Percentiles rank a stretch among this genome's conserved stretches.
Conservation (phyloP, 345 rosid species). For the Salix dunnii region DNA sequence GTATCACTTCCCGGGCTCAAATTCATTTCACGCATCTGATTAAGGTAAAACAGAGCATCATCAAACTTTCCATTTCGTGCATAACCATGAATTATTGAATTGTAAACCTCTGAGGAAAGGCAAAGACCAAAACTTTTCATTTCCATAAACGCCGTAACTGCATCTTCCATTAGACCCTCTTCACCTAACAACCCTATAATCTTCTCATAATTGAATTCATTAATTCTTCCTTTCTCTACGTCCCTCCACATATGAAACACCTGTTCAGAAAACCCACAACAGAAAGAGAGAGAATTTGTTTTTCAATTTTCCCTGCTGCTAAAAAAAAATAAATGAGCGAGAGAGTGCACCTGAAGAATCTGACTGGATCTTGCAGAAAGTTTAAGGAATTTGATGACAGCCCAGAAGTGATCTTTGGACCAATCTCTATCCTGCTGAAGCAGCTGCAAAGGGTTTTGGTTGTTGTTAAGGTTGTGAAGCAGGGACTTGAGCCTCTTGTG, state of each 20-base stretch:
- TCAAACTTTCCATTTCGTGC: slow-evolving; percentile 44
- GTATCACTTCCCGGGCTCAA: slow-evolving; percentile 42
- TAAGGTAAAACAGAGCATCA: slow-evolving; percentile 42
- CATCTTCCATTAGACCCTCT: slow-evolving; percentile 44
- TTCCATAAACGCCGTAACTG: slow-evolving; percentile 35
- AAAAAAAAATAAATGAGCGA: not conserved
- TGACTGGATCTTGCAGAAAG: slow-evolving; percentile 39
- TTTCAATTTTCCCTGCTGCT: not conserved
- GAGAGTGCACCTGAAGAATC: slow-evolving; percentile 51
- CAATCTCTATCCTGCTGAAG: slow-evolving; percentile 67
- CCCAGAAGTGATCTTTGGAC: slow-evolving; percentile 60
- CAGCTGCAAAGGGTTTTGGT: slow-evolving; percentile 44
- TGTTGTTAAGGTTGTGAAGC: slow-evolving; percentile 30
- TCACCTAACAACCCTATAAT: slow-evolving; percentile 47
- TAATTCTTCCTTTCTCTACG: slow-evolving; percentile 43
- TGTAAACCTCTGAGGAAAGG: slow-evolving; percentile 47
- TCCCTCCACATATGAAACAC: slow-evolving; percentile 63
- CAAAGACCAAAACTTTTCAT: slow-evolving; percentile 41
- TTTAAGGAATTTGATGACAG: slow-evolving; percentile 50
- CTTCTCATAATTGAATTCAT: slow-evolving; percentile 48
- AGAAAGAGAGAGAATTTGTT: not conserved
- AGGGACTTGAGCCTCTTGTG: slow-evolving; percentile 40
- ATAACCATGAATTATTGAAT: slow-evolving; percentile 49
- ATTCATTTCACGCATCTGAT: slow-evolving; percentile 42
- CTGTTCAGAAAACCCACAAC: slow-evolving; percentile 28